Evolutionary conservation across 202 grass and related monocot genomes (phyloP), one percentile per base, ranked within the genome.

Genomic region (Panicum virgatum): DNA sequence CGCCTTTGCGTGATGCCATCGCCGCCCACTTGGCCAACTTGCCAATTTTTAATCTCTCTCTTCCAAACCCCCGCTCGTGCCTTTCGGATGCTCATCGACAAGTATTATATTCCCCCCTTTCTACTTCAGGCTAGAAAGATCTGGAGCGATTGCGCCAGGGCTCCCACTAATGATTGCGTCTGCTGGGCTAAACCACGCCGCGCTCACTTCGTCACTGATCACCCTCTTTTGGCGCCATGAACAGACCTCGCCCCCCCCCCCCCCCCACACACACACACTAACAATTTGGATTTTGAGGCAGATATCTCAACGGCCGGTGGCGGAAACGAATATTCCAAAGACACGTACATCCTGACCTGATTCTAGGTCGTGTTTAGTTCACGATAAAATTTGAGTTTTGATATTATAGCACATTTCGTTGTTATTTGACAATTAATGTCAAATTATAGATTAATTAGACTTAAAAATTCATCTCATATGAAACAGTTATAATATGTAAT

Each of bases 91-190:
- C 10, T 58, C 16, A 54, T 11, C 30, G 0, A 5, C 3, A 0
- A 9, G 9, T 54, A 73, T 38, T 52, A 13, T 43, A 58, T 58
- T 75, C n/a, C 0, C 51, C n/a, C 23, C 39, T 78, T 77, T 77
- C 75, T 77, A 47, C 75, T 77, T 63, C 58, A 40, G 75, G 75
- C 40, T 64, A 78, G 58, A 48, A 78, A 78, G 58, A 48, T 57
- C 43, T 19, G 19, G 43, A 48, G 26, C 5, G 40, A 6, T 78
- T 64, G 10, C 32, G 22, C 1, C 6, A 26, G 3, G 3, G 34
- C 50, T 43, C 53, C 15, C 36, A 16, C 73, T 77, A 47, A 62
- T 77, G 40, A 63, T 77, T 47, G 42, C 29, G 26, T 47, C 40
- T 45, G 40, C 15, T 10, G 23, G 23, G 30, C 25, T 30, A 30